These are phyloP conservation scores for Hypoxylon fuscum DNA, from an alignment of 495 filamentous ascomycete species.

Conservation along the genomic window DNA sequence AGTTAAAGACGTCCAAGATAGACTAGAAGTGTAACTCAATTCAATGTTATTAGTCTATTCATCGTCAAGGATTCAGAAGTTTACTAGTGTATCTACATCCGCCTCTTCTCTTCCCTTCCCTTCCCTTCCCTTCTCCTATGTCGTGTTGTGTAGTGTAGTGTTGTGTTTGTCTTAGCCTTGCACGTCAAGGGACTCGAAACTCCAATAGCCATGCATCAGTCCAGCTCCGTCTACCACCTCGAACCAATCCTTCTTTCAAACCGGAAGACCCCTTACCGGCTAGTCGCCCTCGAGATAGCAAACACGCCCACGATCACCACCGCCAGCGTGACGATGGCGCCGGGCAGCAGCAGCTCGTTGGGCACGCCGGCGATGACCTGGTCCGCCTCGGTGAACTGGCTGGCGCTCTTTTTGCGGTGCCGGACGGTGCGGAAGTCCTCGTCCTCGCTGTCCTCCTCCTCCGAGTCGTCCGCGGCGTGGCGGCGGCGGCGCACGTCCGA, in stretches of 20 bases:
- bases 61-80: constrained; percentile 15
- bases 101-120: too few relatives aligned
- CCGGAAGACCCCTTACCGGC: constrained; percentile 56
- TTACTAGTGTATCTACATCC: constrained; percentile 38
- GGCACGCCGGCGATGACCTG: constrained; percentile 90
- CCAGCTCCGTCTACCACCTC: not conserved
- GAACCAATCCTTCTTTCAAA: too few relatives aligned
- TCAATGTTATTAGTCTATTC: constrained; percentile 23
- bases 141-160: too few relatives aligned
- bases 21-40: too few relatives aligned
- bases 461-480: constrained; percentile 53
- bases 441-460: constrained; percentile 69
- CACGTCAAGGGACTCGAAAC: too few relatives aligned
- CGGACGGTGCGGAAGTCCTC: constrained; percentile 61
- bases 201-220: constrained; percentile 12
- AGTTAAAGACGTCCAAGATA: too few relatives aligned
- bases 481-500: constrained; percentile 66
- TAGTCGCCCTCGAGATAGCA: constrained; percentile 80
- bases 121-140: too few relatives aligned
- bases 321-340: constrained; percentile 92
- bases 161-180: too few relatives aligned
- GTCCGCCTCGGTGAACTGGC: constrained; percentile 58
- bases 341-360: constrained; percentile 92
- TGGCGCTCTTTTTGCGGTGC: constrained; percentile 49
- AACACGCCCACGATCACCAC: constrained; percentile 95